Evolutionary conservation across 2,329 filamentous ascomycete species (phyloP).

Genomic region (Lachnum nothofagi): DNA sequence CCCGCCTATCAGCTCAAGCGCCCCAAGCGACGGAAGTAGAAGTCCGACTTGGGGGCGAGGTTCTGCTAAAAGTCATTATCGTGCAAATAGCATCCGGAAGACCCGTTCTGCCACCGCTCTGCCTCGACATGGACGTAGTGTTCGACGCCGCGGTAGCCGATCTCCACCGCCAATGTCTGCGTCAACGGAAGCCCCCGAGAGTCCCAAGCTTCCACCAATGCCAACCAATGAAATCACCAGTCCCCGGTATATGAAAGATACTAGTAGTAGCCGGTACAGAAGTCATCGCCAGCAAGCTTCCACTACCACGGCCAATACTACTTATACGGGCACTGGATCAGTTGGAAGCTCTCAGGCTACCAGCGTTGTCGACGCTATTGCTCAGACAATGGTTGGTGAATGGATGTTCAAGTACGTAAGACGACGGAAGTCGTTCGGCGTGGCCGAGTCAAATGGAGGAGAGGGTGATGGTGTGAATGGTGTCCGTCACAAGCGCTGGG

Average conservation of each 20-base stretch:
- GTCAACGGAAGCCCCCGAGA: slow-evolving; percentile 63
- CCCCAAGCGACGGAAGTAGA: slow-evolving; percentile 63
- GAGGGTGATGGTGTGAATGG: slow-evolving; percentile 63
- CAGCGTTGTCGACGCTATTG: slow-evolving; percentile 90
- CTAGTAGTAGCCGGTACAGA: slow-evolving; percentile 40
- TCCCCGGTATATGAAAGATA: slow-evolving; percentile 41
- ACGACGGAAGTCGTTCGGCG: slow-evolving; percentile 83
- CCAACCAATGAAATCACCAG: slow-evolving; percentile 67
- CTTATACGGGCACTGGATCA: slow-evolving; percentile 41
- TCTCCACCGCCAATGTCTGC: slow-evolving; percentile 63
- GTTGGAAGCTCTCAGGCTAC: slow-evolving; percentile 60
- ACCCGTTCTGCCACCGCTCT: slow-evolving; percentile 77
- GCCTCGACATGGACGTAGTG: slow-evolving; percentile 46
- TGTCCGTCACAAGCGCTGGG: slow-evolving; percentile 90
- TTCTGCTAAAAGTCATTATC: slow-evolving; percentile 46
- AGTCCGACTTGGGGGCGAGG: slow-evolving; percentile 68
- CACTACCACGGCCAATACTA: slow-evolving; percentile 40
- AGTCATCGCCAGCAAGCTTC: slow-evolving; percentile 54
- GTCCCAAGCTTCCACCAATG: slow-evolving; percentile 66
- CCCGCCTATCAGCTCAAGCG: slow-evolving; percentile 59
- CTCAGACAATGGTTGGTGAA: slow-evolving; percentile 96
- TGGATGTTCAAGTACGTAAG: slow-evolving; percentile 93
- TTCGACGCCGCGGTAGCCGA: slow-evolving; percentile 49
- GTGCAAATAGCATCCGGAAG: slow-evolving; percentile 66
- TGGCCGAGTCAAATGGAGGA: slow-evolving; percentile 60